Base-by-base conservation (phyloP, 371 early-diverging fungal species). In the Chytridiales sp. region DNA sequence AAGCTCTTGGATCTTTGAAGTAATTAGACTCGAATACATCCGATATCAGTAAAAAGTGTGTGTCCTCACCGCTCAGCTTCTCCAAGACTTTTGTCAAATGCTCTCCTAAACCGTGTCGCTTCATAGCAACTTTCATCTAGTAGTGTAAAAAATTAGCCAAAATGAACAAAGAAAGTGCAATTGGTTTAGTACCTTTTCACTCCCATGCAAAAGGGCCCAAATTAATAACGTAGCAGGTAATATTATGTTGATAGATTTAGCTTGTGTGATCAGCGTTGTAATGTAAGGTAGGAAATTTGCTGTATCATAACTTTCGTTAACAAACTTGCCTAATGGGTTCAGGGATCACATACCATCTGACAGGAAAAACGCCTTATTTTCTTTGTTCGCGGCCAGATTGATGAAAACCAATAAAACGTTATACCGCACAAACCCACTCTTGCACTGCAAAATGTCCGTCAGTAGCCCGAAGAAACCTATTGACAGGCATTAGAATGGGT, bases 141-240 rank as follows among this genome's bases (percentile, higher is more conserved):
- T n/a, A n/a, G n/a, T n/a, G n/a, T n/a, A n/a, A n/a, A n/a, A n/a
- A n/a, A n/a, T n/a, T n/a, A n/a, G n/a, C n/a, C n/a, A n/a, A n/a
- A n/a, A n/a, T n/a, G n/a, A n/a, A n/a, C n/a, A n/a, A n/a, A n/a
- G n/a, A n/a, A n/a, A n/a, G n/a, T n/a, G n/a, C n/a, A n/a, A n/a
- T n/a, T n/a, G n/a, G n/a, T n/a, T n/a, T n/a, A n/a, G n/a, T 49
- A 61, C 68, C 64, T 68, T 68, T 59, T 68, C 68, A 48, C 64
- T 63, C 29, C 59, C 60, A 55, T 55, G 47, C 0, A 58, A 27
- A 26, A 68, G 49, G 3, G 58, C 60, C 52, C 56, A 42, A 27
- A 68, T 19, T n/a, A 62, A 43, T 5, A 60, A 41, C 34, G 64
- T 53, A 8, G 64, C 34, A 8, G 59, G 42, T 4, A 32, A 31